A percentile compares a stretch with the other conserved stretches of the same genome.
Conservation (phyloP, 2,329 filamentous ascomycete genomes). For the Aspergillus sojae region DNA sequence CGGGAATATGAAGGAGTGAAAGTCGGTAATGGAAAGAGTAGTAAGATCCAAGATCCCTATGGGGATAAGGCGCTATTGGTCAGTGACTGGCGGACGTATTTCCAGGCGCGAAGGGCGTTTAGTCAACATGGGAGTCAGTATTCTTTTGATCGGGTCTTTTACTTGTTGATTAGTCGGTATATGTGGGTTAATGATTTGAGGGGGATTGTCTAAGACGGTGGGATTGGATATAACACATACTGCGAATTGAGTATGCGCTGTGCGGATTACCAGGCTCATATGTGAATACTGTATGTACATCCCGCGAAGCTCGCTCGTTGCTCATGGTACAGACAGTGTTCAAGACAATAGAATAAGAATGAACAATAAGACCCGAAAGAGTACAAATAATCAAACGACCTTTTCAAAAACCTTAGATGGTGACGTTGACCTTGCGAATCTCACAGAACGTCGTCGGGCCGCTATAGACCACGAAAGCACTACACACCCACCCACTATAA, state of each 20-base stretch:
- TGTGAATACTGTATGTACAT: slow-evolving; percentile 2
- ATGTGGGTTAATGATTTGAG: slow-evolving; percentile 44
- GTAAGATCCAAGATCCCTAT: slow-evolving; percentile 12
- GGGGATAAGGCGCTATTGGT: slow-evolving; percentile 37
- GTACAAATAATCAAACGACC: background rate
- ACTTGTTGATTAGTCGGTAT: slow-evolving; percentile 45
- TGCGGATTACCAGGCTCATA: background rate
- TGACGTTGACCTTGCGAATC: background rate
- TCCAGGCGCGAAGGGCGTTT: slow-evolving; percentile 41
- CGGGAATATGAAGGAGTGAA: background rate
- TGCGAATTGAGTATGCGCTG: background rate
- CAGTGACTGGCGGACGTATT: slow-evolving; percentile 41
- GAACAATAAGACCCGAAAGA: background rate
- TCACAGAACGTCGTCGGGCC: background rate
- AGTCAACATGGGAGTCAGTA: slow-evolving; percentile 44
- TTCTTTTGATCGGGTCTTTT: slow-evolving; percentile 45
- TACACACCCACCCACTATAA: background rate
- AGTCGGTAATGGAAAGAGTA: background rate
- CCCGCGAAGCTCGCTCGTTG: background rate
- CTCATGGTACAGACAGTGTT: background rate
- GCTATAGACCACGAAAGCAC: background rate
- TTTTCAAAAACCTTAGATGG: background rate
- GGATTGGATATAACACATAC: background rate
- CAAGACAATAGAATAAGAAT: background rate
- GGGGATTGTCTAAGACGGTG: slow-evolving; percentile 1